These are phyloP conservation scores for Colletotrichum melonis DNA, from an alignment of 2,329 filamentous ascomycete species.

Conservation along the genomic window DNA sequence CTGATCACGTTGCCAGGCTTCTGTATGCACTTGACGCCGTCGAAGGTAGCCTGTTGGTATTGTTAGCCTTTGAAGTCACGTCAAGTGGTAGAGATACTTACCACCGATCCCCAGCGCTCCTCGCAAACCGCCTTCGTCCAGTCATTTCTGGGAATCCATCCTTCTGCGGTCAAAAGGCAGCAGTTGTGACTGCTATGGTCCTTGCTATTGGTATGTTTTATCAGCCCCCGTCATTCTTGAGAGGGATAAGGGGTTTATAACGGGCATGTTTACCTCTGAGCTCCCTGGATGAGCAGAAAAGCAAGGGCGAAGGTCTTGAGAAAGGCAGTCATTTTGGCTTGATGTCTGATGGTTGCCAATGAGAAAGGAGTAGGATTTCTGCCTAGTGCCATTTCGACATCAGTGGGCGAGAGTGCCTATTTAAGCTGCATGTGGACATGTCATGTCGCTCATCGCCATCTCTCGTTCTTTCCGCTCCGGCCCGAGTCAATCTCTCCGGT, in stretches of 20 bases:
- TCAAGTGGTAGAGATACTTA: neutral
- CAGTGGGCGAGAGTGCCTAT: neutral
- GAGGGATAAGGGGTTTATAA: neutral
- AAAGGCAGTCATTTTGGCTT: neutral
- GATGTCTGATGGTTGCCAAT: neutral
- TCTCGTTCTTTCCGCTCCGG: neutral
- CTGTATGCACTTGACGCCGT: neutral
- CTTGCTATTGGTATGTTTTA: neutral
- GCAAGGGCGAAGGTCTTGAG: neutral
- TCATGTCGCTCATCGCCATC: neutral
- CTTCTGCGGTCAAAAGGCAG: neutral
- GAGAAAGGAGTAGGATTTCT: neutral
- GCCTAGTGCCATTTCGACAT: neutral
- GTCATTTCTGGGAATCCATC: neutral
- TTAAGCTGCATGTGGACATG: neutral
- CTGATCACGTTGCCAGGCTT: neutral
- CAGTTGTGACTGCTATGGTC: neutral
- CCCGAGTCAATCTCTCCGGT: neutral
- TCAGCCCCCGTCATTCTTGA: neutral
- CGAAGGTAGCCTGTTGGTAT: neutral
- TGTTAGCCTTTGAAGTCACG: neutral
- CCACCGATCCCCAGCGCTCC: neutral
- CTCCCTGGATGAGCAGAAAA: neutral
- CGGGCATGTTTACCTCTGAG: neutral
- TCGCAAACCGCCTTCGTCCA: neutral